phyloP scores from a whole-genome alignment of 805 yeast genomes.

The Saccharomycopsis sp. region DNA sequence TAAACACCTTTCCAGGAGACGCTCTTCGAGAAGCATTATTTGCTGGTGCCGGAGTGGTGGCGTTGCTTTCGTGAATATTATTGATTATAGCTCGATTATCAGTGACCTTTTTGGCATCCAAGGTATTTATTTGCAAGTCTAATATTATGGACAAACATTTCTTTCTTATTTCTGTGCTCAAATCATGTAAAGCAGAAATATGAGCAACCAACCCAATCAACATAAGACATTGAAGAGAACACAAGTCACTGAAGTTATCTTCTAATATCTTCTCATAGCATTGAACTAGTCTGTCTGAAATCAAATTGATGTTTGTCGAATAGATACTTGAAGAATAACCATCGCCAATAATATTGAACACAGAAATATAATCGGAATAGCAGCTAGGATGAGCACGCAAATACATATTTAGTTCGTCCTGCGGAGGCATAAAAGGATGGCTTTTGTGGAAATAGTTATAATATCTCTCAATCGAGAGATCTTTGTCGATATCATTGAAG shows the following conservation, averaged over 20 bases:
- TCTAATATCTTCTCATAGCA: conserved; percentile 27
- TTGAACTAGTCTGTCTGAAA: conserved; percentile 33
- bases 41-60: neutral
- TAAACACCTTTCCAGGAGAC: neutral
- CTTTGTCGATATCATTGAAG: conserved; percentile 8
- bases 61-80: no score
- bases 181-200: conserved; percentile 44
- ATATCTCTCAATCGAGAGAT: conserved; percentile 27
- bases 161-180: conserved; percentile 38
- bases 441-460: conserved; percentile 35
- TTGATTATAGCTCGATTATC: conserved; percentile 1
- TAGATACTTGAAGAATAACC: conserved; percentile 37
- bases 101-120: conserved; percentile 31
- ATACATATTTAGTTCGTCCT: conserved; percentile 31
- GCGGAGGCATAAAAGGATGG: conserved; percentile 44
- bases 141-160: conserved; percentile 35
- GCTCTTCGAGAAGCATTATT: neutral
- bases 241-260: conserved; percentile 35
- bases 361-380: conserved; percentile 36
- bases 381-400: conserved; percentile 29
- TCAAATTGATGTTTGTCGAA: conserved; percentile 35
- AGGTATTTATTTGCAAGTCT: conserved; percentile 33
- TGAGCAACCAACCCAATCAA: conserved; percentile 40
- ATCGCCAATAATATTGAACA: conserved; percentile 45
- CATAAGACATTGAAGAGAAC: conserved; percentile 38